These are phyloP conservation scores for Kluyveromyces sp. DNA, from an alignment of 1,139 yeast genomes.

Conservation along the genomic window DNA sequence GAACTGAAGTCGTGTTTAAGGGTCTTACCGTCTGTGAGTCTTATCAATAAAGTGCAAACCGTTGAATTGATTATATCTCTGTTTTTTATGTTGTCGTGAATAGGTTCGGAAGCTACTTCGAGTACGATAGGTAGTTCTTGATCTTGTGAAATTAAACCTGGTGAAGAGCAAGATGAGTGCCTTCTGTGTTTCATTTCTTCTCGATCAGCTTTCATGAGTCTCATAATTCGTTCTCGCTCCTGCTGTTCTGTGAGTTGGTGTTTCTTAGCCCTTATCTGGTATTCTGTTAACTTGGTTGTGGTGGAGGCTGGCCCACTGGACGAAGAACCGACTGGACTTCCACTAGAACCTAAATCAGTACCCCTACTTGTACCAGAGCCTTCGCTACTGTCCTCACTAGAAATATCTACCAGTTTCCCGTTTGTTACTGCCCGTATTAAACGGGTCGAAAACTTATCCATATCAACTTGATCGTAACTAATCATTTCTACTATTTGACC, in stretches of 20 bases:
- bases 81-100: conserved; percentile 16
- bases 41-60: conserved; percentile 22
- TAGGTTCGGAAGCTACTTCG: conserved; percentile 3
- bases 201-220: conserved; percentile 29
- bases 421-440: conserved; percentile 18
- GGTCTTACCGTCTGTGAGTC: conserved; percentile 24
- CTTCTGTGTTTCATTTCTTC: conserved; percentile 15
- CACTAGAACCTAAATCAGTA: neutral
- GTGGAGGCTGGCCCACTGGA: neutral
- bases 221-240: conserved; percentile 49
- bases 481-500: conserved; percentile 39
- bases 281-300: conserved; percentile 12
- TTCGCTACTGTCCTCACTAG: no score
- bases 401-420: neutral
- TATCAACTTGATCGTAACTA: conserved; percentile 31
- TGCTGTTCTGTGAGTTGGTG: conserved; percentile 35
- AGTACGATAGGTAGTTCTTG: neutral
- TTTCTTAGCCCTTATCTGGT: conserved; percentile 36
- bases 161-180: neutral
- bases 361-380: neutral
- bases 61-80: conserved; percentile 5
- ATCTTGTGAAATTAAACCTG: conserved; percentile 5
- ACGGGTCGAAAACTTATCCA: conserved; percentile 27
- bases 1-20: conserved; percentile 22
- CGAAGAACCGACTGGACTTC: neutral